Percentiles rank a stretch among this genome's conserved stretches.
phyloP scores from a whole-genome alignment of 1,284 basidiomycete species.

The Marasmius fiardii region DNA sequence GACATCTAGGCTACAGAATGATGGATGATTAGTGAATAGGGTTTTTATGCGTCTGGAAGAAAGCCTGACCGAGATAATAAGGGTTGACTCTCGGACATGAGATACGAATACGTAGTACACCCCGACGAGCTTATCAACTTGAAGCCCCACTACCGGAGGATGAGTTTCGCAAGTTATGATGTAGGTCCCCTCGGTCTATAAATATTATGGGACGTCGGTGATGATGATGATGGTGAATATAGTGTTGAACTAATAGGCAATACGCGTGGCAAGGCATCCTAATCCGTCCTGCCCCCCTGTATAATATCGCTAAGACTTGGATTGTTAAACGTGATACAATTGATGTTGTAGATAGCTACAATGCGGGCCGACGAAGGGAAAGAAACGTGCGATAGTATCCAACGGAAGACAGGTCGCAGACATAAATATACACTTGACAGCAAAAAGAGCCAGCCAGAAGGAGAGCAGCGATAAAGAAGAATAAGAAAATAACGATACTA shows the following conservation, averaged over 20 bases:
- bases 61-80: conserved; percentile 10
- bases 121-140: background rate
- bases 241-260: no score
- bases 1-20: conserved; percentile 39
- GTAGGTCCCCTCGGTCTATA: no score
- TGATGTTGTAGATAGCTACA: background rate
- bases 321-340: conserved; percentile 2
- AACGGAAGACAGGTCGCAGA: background rate
- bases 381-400: no score
- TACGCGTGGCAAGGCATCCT: no score
- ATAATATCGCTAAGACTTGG: background rate
- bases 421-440: conserved; percentile 1
- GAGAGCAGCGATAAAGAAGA: background rate
- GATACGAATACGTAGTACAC: no score
- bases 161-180: background rate
- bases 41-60: background rate
- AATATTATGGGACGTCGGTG: no score
- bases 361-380: background rate
- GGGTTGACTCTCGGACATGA: conserved; percentile 14
- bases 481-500: conserved; percentile 1
- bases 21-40: conserved; percentile 8
- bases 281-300: no score
- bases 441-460: background rate
- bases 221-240: no score
- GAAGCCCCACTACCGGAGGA: background rate